Base-by-base conservation (phyloP, 1,284 basidiomycete genomes). In the Cronartium quercuum region DNA sequence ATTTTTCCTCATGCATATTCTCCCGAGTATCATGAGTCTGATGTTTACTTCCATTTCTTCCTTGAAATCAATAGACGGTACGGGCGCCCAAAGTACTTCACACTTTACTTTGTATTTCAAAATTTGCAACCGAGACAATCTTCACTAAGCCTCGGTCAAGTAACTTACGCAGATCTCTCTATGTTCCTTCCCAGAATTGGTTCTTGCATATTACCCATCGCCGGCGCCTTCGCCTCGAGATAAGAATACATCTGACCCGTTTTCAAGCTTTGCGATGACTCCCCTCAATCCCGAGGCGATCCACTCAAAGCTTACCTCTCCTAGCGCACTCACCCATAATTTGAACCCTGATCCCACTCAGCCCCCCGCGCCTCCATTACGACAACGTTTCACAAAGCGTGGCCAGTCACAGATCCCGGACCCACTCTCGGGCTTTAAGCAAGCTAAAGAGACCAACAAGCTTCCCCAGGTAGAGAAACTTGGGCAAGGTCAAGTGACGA, bases 121-220 rank as follows among this genome's bases (percentile, higher is more conserved):
- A 5, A 18, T 44, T 44, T 44, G 9, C 42, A 44, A 44, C 18
- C 18, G 42, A 51, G 15, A 18, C 10, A 51, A 51, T 5, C 5
- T 51, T 51, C 5, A 51, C 21, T n/a, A n/a, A n/a, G n/a, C n/a
- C n/a, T n/a, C n/a, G n/a, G n/a, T n/a, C n/a, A n/a, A n/a, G n/a
- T 13, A 51, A 51, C 21, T 51, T 13, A 51, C 21, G 21, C 3
- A 12, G 21, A 4, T 51, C 21, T 3, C 5, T 51, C 21, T 3
- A 13, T 4, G 10, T 51, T n/a, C n/a, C 12, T 40, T 13, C 6
- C 15, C 40, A 74, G 70, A 74, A 74, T 29, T 74, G 13, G 55
- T 74, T 6, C 44, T 74, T 37, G 70, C 70, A n/a, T 74, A 74
- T 37, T 74, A 66, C 21, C 70, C 70, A 3, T 74, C 70, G 2